A percentile compares a stretch with the other conserved stretches of the same genome.
phyloP scores from a whole-genome alignment of 768 basidiomycete genomes.

The Lactarius pseudohatsudake region DNA sequence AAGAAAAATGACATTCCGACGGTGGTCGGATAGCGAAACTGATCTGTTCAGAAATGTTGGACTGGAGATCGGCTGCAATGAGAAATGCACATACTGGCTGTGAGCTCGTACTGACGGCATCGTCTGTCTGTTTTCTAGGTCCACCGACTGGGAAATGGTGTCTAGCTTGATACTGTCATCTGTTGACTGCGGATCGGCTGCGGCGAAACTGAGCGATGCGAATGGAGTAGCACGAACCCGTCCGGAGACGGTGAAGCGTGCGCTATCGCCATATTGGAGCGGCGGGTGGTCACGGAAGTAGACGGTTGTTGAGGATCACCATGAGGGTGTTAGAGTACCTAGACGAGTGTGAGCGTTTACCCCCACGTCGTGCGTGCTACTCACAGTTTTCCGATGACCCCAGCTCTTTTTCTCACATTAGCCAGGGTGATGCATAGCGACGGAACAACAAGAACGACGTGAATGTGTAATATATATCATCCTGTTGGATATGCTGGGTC shows the following conservation, averaged over 20 bases:
- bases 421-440: not conserved
- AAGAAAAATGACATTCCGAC: not conserved
- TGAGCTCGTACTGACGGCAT: not conserved
- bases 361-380: not conserved
- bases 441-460: slow-evolving; percentile 5
- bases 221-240: not conserved
- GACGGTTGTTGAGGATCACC: slow-evolving; percentile 30
- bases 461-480: slow-evolving; percentile 12
- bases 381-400: slow-evolving; percentile 30
- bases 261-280: not conserved
- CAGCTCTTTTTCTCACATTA: slow-evolving; percentile 18
- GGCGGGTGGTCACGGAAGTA: slow-evolving; percentile 18
- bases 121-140: not conserved
- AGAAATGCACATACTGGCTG: not conserved
- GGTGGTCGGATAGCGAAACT: not conserved
- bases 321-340: slow-evolving; percentile 33
- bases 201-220: not conserved
- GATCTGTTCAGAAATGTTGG: not conserved
- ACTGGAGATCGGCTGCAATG: not conserved
- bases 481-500: not conserved
- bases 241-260: not conserved
- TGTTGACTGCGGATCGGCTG: not conserved
- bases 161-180: not conserved
- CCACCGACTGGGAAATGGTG: not conserved
- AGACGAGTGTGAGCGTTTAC: not conserved